Evolutionary conservation across 2,329 filamentous ascomycete genomes (phyloP).

Genomic region (Trematosphaeria pertusa): DNA sequence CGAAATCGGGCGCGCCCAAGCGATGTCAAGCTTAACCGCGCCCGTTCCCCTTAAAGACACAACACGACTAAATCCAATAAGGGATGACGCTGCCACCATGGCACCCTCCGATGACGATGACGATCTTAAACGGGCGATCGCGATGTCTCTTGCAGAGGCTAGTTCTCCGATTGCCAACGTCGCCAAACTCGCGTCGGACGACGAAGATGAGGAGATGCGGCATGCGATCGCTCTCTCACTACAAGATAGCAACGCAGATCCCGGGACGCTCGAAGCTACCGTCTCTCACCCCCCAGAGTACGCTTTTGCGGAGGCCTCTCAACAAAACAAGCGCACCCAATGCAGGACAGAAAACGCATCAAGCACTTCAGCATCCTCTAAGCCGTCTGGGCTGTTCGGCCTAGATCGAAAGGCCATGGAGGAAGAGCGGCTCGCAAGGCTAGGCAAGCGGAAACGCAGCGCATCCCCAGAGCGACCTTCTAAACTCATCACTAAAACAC

Average conservation of each 20-base stretch:
- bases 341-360: constrained; percentile 1
- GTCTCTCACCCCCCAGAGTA: constrained; percentile 4
- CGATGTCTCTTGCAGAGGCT: constrained; percentile 28
- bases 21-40: neutral
- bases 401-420: constrained; percentile 87
- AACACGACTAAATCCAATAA: constrained; percentile 1
- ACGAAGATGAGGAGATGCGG: constrained; percentile 32
- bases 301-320: neutral
- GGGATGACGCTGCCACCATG: constrained; percentile 19
- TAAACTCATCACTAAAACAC: constrained; percentile 21
- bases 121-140: constrained; percentile 34
- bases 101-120: constrained; percentile 35
- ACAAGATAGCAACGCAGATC: constrained; percentile 10
- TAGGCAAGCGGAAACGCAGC: constrained; percentile 67
- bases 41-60: neutral
- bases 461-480: constrained; percentile 48
- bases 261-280: neutral
- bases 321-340: constrained; percentile 5
- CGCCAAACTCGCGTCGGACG: constrained; percentile 13
- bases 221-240: constrained; percentile 40
- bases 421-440: constrained; percentile 75
- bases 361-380: neutral
- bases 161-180: neutral
- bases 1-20: constrained; percentile 30
- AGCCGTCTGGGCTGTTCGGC: constrained; percentile 52